A percentile compares a stretch with the other conserved stretches of the same genome.
Conservation (phyloP, 306 rosid species). For the Biancaea sappan region DNA sequence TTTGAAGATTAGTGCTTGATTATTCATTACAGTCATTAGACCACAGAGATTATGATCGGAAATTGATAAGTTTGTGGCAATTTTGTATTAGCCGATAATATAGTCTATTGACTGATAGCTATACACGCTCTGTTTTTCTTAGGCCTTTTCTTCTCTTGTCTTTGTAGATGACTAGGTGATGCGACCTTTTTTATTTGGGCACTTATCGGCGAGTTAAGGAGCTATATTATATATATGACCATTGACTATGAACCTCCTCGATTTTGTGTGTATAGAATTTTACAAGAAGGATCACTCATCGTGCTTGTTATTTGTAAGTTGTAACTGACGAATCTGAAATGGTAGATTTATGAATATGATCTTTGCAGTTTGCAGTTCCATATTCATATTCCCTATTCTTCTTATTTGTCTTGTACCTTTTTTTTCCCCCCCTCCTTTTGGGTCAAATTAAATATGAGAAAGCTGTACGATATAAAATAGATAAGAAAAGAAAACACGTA, state of each 20-base stretch:
- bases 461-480: not conserved
- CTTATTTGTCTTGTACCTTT: not conserved
- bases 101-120: constrained; percentile 6
- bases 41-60: constrained; percentile 20
- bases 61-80: constrained; percentile 12
- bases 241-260: constrained; percentile 6
- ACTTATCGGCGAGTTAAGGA: not conserved
- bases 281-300: constrained; percentile 26
- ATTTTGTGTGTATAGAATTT: constrained; percentile 37
- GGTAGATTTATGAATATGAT: not conserved
- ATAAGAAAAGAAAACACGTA: not conserved
- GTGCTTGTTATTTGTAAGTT: not conserved
- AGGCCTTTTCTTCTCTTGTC: not conserved
- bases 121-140: not conserved
- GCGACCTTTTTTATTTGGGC: not conserved
- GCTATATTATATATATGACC: no score
- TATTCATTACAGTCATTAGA: not conserved
- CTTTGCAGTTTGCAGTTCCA: not conserved
- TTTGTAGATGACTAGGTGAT: not conserved
- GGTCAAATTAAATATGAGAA: not conserved
- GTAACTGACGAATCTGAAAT: not conserved
- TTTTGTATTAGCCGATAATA: constrained; percentile 30
- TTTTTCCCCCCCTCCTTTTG: not conserved
- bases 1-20: constrained; percentile 50
- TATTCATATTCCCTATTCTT: not conserved